A percentile compares a stretch with the other conserved stretches of the same genome.
Evolutionary conservation across 1,284 basidiomycete genomes (phyloP).

Genomic region (Dichomitus squalens): DNA sequence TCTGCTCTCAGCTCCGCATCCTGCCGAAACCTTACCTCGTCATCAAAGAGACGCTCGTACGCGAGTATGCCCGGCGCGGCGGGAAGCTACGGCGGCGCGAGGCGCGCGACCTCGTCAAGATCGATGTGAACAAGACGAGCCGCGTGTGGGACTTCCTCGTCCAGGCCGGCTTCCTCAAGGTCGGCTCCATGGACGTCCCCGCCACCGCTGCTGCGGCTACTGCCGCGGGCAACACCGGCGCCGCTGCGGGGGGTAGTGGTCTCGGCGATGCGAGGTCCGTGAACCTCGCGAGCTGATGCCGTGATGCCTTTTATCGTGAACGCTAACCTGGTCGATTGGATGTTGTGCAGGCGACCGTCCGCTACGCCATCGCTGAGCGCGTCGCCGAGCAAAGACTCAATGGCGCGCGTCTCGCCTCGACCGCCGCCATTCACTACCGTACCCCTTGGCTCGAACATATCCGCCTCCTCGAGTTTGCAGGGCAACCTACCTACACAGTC

Average conservation of each 20-base stretch:
- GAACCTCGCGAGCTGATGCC: background rate
- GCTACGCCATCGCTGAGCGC: constrained; percentile 37
- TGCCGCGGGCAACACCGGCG: background rate
- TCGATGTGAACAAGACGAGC: constrained; percentile 91
- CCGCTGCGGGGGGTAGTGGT: constrained; percentile 1
- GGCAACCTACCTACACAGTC: background rate
- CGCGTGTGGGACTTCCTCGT: constrained; percentile 89
- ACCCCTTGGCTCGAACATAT: constrained; percentile 26
- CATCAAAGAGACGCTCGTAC: constrained; percentile 90
- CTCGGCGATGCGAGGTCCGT: constrained; percentile 1
- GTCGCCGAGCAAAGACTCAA: constrained; percentile 43
- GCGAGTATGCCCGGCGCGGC: constrained; percentile 88
- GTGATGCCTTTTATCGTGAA: background rate
- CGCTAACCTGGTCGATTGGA: background rate
- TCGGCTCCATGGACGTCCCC: constrained; percentile 30
- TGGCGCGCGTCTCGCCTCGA: constrained; percentile 33
- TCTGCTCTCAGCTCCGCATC: constrained; percentile 89
- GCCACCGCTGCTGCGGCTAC: constrained; percentile 18
- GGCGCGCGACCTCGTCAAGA: constrained; percentile 86
- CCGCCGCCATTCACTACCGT: constrained; percentile 32
- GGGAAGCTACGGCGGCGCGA: constrained; percentile 85
- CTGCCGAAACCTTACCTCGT: constrained; percentile 91
- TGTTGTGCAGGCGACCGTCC: constrained; percentile 20
- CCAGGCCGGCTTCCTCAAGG: constrained; percentile 66
- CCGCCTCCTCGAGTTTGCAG: background rate